These are phyloP conservation scores for Saposhnikovia divaricata DNA, from an alignment of 129 eudicot species.

Conservation along the genomic window DNA sequence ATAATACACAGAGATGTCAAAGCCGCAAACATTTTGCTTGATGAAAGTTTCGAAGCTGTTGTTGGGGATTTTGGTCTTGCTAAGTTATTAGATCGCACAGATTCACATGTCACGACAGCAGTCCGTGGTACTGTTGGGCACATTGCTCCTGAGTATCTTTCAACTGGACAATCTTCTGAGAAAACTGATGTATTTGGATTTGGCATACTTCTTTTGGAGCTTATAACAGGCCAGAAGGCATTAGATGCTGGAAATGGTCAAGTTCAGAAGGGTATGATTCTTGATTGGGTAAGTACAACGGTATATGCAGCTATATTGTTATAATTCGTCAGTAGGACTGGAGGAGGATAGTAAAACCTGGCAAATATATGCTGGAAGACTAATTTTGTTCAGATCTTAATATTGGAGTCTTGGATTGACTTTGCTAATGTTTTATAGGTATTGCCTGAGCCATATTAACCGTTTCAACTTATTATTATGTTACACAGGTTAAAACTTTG, in stretches of 20 bases:
- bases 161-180: slow-evolving; percentile 96
- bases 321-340: background rate
- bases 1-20: slow-evolving; percentile 93
- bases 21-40: slow-evolving; percentile 88
- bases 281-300: slow-evolving; percentile 60
- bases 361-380: background rate
- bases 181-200: slow-evolving; percentile 95
- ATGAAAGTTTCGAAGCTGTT: slow-evolving; percentile 88
- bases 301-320: background rate
- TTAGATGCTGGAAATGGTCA: slow-evolving; percentile 74
- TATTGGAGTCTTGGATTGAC: background rate
- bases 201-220: slow-evolving; percentile 87
- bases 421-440: background rate
- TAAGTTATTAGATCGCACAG: slow-evolving; percentile 80
- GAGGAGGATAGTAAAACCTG: background rate
- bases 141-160: slow-evolving; percentile 95
- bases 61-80: slow-evolving; percentile 99
- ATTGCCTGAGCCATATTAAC: too few species aligned
- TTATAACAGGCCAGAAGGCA: slow-evolving; percentile 81
- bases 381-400: background rate
- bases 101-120: slow-evolving; percentile 91
- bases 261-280: slow-evolving; percentile 82
- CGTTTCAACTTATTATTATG: background rate
- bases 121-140: slow-evolving; percentile 97
- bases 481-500: slow-evolving; percentile 57